Conservation (phyloP, 169 alveolate species). For the Plasmodium cynomolgi region DNA sequence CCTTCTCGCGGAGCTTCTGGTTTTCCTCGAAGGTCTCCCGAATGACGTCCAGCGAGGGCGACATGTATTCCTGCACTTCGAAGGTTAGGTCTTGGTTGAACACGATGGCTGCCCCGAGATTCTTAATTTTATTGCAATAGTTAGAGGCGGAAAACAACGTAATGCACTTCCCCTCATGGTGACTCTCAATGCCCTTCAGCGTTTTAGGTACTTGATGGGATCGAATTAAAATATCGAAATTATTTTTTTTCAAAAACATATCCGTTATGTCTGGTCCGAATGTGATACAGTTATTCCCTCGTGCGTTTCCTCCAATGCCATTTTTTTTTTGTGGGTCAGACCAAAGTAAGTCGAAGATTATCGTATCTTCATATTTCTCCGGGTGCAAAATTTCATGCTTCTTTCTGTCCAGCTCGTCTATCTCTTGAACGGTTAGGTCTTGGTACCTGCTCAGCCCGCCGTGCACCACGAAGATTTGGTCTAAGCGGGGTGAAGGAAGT, state of each 20-base stretch:
- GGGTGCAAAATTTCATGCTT: slow-evolving; percentile 91
- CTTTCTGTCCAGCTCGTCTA: slow-evolving; percentile 87
- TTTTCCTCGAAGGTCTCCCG: slow-evolving; percentile 80
- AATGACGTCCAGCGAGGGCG: slow-evolving; percentile 87
- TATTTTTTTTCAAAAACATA: slow-evolving; percentile 87
- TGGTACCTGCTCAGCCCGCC: slow-evolving; percentile 93
- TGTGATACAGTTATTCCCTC: slow-evolving; percentile 92
- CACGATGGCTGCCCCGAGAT: slow-evolving; percentile 89
- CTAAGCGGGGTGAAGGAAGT: too few species aligned
- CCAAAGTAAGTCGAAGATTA: slow-evolving; percentile 93
- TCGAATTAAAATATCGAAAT: slow-evolving; percentile 90
- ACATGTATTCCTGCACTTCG: slow-evolving; percentile 90
- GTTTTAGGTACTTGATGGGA: slow-evolving; percentile 93
- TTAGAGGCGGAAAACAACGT: slow-evolving; percentile 93
- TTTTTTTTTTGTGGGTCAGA: slow-evolving; percentile 90
- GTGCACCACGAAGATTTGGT: slow-evolving; percentile 87
- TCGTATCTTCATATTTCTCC: slow-evolving; percentile 86
- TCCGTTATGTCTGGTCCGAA: slow-evolving; percentile 94
- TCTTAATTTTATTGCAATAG: slow-evolving; percentile 91
- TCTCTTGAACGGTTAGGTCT: slow-evolving; percentile 87
- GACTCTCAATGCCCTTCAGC: slow-evolving; percentile 90
- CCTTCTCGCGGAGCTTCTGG: slow-evolving; percentile 79
- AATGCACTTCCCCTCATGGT: slow-evolving; percentile 90
- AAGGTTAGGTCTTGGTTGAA: slow-evolving; percentile 86
- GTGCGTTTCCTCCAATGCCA: slow-evolving; percentile 88